Evolutionary conservation across 2,329 filamentous ascomycete species (phyloP), one percentile per base, ranked within the genome.

Genomic region (Fusarium sp.): DNA sequence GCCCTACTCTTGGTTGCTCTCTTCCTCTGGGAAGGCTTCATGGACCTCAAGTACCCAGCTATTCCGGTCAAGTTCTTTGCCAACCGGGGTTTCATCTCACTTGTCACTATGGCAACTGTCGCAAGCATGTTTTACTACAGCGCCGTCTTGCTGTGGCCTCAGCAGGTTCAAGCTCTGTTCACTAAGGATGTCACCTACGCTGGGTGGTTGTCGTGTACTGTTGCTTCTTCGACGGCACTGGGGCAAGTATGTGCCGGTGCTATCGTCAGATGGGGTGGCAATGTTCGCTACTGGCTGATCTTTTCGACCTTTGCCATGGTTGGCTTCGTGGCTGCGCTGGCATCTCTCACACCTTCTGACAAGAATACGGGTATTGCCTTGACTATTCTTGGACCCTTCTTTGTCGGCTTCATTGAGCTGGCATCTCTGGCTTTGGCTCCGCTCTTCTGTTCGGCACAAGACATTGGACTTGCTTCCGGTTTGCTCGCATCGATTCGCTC

Each of bases 401-500:
- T 78, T 53, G 78, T 80, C 10, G 79, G 78, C 7, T 77, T 79
- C 27, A 80, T 80, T 52, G 79, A 81, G 62, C 68, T 80, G 9
- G 74, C 75, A 7, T 77, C 79, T 3, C 65, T 81, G 10, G 76
- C 79, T 7, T 68, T 81, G 28, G 78, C 79, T 1, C 78, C 78
- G 15, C 75, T 81, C 1, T 82, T 82, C 68, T 80, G 79, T 52
- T 76, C 77, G 18, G 75, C 78, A 0, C 75, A 79, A 13, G 80
- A 83, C 15, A 83, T 83, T 44, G 82, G 82, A 30, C 71, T 82
- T 8, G 81, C 82, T 2, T 81, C 78, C 6, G 81, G 81, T n/a
- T 64, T 82, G 11, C 71, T 82, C 7, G 79, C 80, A 2, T 82
- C 80, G 3, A 80, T 83, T 37, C 79, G 81, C 6, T 79, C 81